phyloP scores from a whole-genome alignment of 2,329 filamentous ascomycete species.

The Chaetomium olivaceum region DNA sequence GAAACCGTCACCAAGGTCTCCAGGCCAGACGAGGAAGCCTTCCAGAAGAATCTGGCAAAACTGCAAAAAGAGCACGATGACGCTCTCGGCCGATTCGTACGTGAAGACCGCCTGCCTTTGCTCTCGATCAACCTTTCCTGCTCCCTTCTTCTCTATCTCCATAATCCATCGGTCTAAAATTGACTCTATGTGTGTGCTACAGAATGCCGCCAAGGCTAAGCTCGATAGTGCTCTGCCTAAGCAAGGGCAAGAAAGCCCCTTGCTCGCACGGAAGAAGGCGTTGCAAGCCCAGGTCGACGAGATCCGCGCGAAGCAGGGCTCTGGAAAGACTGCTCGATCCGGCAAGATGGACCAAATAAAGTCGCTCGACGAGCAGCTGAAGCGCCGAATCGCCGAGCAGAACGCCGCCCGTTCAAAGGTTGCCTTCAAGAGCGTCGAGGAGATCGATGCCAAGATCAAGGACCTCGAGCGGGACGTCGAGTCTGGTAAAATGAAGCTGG shows the following conservation, averaged over 20 bases:
- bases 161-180: neutral
- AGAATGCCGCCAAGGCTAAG: constrained; percentile 88
- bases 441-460: constrained; percentile 81
- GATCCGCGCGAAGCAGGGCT: constrained; percentile 84
- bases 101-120: constrained; percentile 1
- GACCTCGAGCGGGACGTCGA: constrained; percentile 83
- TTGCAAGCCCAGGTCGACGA: constrained; percentile 78
- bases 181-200: constrained; percentile 18
- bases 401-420: constrained; percentile 81
- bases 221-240: constrained; percentile 77
- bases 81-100: constrained; percentile 58
- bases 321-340: constrained; percentile 78
- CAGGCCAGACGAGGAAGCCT: constrained; percentile 84
- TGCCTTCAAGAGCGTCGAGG: constrained; percentile 82
- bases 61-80: constrained; percentile 85
- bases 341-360: constrained; percentile 87
- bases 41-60: constrained; percentile 74
- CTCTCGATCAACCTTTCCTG: too few relatives aligned
- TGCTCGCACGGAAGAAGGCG: constrained; percentile 80
- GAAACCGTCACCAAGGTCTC: constrained; percentile 62
- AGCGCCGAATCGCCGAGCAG: constrained; percentile 80
- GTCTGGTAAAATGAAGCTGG: constrained; percentile 86
- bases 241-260: constrained; percentile 73
- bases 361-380: constrained; percentile 84
- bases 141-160: neutral